Conservation (phyloP, 192 early-diverging fungal species). For the Piromyces finnis region DNA sequence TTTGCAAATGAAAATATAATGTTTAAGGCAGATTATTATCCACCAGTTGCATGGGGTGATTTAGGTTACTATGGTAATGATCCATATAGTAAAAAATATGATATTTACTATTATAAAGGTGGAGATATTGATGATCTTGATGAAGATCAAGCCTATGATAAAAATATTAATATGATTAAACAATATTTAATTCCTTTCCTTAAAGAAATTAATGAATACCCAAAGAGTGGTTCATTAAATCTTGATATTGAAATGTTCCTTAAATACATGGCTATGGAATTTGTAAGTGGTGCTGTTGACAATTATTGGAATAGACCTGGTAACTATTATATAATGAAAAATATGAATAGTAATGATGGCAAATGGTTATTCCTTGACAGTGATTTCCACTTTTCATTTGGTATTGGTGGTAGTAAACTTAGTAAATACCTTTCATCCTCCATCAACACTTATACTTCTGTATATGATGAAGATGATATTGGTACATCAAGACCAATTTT, state of each 20-base stretch:
- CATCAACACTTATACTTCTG: background rate
- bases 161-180: background rate
- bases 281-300: background rate
- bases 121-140: background rate
- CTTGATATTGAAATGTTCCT: background rate
- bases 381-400: background rate
- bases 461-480: background rate
- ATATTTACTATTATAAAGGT: background rate
- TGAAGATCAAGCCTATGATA: background rate
- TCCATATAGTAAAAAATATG: background rate
- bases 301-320: background rate
- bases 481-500: background rate
- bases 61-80: background rate
- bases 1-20: background rate
- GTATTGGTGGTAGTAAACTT: background rate
- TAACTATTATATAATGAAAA: background rate
- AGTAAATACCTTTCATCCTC: background rate
- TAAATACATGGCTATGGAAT: background rate
- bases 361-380: background rate
- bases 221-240: background rate
- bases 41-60: background rate
- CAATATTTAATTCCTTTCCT: background rate
- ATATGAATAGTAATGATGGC: background rate
- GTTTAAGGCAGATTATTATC: background rate
- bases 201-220: background rate